Evolutionary conservation across 257 asterid species (phyloP), one percentile per base, ranked within the genome.

Genomic region (Capsicum pubescens): DNA sequence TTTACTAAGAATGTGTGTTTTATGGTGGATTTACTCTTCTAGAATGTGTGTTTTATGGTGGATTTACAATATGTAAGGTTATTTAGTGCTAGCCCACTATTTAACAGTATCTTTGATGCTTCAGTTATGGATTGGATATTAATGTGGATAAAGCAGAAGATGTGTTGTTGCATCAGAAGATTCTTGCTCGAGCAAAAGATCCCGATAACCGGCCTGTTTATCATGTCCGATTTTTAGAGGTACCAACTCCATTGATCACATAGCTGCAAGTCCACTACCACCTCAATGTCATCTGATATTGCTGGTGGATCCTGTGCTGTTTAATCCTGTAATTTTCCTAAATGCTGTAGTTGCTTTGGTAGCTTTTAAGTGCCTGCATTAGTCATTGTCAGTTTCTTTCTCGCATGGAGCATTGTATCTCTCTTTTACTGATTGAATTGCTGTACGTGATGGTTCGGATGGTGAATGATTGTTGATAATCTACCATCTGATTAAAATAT

Each of bases 71-170:
- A 58, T 16, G 66, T 59, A 14, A 3, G 39, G 12, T 64, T 10
- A 26, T 26, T 11, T 26, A 64, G 70, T 21, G 44, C 11, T 21
- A 64, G 77, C 55, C 10, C 15, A 17, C 39, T 69, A 39, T 69
- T 50, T 74, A 52, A 74, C 46, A 21, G 21, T 50, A 52, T 74
- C 64, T 54, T 77, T 77, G 82, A 77, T 54, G 50, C 82, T 80
- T 52, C 89, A 96, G 99, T 89, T 96, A 94, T 87, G 92, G 89
- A 50, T 87, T 92, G 88, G 98, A 96, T 89, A 90, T 94, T 79
- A 92, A 93, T 86, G 85, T 93, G 92, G 98, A 93, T 79, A 91
- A 91, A 90, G 98, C 87, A 82, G 98, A 96, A 90, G 98, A 93
- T 81, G 99, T 94, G 74, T 84, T 94, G 89, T 83, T 96, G 85